These are phyloP conservation scores for Mycothermus thermophilus DNA, from an alignment of 495 filamentous ascomycete species.

Conservation along the genomic window DNA sequence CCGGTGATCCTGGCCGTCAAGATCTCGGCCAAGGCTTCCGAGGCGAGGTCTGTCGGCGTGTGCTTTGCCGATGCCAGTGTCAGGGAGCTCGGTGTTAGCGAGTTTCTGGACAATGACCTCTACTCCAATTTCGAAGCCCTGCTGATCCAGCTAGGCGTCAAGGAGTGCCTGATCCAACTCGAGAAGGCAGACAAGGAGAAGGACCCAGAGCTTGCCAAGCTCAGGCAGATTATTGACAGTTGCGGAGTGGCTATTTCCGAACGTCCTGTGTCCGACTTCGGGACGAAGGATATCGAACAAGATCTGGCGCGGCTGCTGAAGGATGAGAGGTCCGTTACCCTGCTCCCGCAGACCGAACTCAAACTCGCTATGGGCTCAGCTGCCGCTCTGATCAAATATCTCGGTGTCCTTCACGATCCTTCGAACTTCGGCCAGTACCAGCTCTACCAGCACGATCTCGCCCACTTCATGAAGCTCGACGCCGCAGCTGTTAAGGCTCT, in stretches of 20 bases:
- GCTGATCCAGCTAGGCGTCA: constrained; percentile 89
- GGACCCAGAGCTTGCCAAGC: constrained; percentile 80
- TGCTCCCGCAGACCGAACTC: constrained; percentile 79
- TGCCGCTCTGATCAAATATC: constrained; percentile 85
- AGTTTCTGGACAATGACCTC: constrained; percentile 95
- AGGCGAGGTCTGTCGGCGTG: constrained; percentile 78
- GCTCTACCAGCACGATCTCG: constrained; percentile 91
- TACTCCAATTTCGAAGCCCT: constrained; percentile 97
- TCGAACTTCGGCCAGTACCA: constrained; percentile 95
- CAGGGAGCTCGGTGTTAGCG: constrained; percentile 87
- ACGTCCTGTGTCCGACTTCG: constrained; percentile 61
- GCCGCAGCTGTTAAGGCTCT: constrained; percentile 85
- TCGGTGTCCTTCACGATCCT: constrained; percentile 78
- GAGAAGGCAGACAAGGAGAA: constrained; percentile 57
- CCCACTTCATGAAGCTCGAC: constrained; percentile 98
- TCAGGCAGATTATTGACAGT: constrained; percentile 75
- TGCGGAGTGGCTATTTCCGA: constrained; percentile 84
- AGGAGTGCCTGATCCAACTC: constrained; percentile 72
- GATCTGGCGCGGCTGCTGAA: constrained; percentile 76
- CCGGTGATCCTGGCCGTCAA: constrained; percentile 93
- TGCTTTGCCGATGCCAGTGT: constrained; percentile 98
- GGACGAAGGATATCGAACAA: constrained; percentile 87
- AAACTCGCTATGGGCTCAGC: constrained; percentile 96
- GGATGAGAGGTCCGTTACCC: constrained; percentile 63
- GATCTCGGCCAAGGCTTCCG: constrained; percentile 70